These are phyloP conservation scores for Neonectria coccinea DNA, from an alignment of 2,329 filamentous ascomycete species.

Conservation along the genomic window DNA sequence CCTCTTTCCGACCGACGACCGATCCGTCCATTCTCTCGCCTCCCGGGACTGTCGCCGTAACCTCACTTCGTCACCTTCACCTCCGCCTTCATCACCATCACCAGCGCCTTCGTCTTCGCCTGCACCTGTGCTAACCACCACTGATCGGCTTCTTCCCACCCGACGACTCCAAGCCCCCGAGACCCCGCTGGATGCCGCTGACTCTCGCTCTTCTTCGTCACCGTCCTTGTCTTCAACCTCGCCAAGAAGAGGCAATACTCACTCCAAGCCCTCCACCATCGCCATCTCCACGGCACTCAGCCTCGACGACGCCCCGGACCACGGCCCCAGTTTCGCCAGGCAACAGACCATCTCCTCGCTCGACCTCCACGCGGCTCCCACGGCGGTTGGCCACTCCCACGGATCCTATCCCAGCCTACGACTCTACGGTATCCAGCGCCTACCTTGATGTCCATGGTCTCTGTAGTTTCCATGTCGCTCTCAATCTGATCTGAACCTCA, in stretches of 20 bases:
- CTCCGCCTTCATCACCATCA: not conserved
- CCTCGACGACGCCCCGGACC: not conserved
- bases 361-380: not conserved
- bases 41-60: not conserved
- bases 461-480: conserved; percentile 13
- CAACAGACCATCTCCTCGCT: not conserved
- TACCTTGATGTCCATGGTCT: not conserved
- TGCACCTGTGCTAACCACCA: not conserved
- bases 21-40: not conserved
- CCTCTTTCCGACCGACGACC: conserved; percentile 4
- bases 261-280: not conserved
- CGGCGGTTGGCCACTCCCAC: conserved; percentile 3
- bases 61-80: not conserved
- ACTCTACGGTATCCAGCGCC: not conserved
- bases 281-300: not conserved
- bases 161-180: not conserved
- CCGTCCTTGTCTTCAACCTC: not conserved
- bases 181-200: not conserved
- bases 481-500: conserved; percentile 29
- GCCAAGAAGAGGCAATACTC: not conserved
- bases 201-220: not conserved
- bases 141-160: not conserved
- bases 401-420: conserved; percentile 2
- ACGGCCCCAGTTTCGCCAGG: not conserved
- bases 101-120: not conserved